Base-by-base conservation (phyloP, 2,329 filamentous ascomycete genomes). In the Lachnellula hyalina region DNA sequence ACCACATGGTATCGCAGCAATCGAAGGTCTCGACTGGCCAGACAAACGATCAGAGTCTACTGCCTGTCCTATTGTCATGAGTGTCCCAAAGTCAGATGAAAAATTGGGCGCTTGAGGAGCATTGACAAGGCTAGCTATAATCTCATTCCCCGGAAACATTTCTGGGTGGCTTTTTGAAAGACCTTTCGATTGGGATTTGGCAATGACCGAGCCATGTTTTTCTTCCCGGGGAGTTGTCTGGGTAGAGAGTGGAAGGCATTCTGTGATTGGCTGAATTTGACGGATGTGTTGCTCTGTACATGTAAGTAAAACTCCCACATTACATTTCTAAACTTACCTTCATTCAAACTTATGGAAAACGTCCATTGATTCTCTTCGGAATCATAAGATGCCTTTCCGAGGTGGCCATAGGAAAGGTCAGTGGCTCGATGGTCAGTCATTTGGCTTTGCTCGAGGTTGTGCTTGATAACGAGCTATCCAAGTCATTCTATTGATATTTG, bases 381-480 rank as follows among this genome's bases (percentile, higher is more conserved):
- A 53, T 70, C 62, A 60, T 83, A 84, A 6, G 70, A 68, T 42
- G 77, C 66, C 53, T 73, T 70, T 56, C 80, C 81, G 55, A 78
- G 72, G 63, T 81, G 77, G 68, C 81, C 81, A 62, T 76, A 77
- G 52, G 75, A 72, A 50, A 82, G 72, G 70, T 78, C 73, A 62
- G 71, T 73, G 38, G 72, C 66, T 41, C 72, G 68, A 52, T 69
- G 70, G 53, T 71, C 61, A 63, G 54, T 53, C 61, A 63, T 61
- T 55, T 65, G 76, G 76, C 64, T 71, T 70, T 61, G 52, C 55
- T 59, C 44, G 55, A 49, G 25, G 53, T 61, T 45, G 58, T 53
- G 49, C 52, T 55, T 47, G 38, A 34, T 49, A 49, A 56, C 23
- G 46, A 53, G 28, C 54, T 45, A 21, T 58, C 52, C 49, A 47